These are phyloP conservation scores for Gracilaria vermiculophylla DNA, from an alignment of 23 red algal genomes.

Conservation along the genomic window DNA sequence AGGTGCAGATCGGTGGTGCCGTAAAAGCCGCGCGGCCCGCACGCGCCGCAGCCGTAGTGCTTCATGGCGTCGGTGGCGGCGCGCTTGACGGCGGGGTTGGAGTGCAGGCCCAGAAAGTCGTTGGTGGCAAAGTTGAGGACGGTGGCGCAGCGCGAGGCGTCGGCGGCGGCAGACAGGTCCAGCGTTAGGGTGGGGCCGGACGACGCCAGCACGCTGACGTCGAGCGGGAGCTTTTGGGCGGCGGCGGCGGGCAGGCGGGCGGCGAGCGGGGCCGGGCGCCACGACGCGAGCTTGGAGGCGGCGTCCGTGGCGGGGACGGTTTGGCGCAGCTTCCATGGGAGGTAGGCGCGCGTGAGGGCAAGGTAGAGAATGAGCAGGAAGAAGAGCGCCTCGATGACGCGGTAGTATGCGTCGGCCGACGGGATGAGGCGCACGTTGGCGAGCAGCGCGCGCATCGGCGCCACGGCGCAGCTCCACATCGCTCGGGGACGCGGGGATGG, in stretches of 20 bases:
- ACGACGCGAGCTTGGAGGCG: slow-evolving; percentile 38
- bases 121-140: slow-evolving; percentile 68
- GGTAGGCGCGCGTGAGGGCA: slow-evolving; percentile 60
- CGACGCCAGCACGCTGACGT: slow-evolving; percentile 5
- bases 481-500: background rate
- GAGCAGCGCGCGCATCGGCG: background rate
- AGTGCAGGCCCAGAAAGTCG: slow-evolving; percentile 71
- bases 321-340: slow-evolving; percentile 30
- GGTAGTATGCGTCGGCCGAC: slow-evolving; percentile 45
- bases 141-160: background rate
- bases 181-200: background rate
- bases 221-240: background rate
- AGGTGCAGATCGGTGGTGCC: slow-evolving; percentile 89
- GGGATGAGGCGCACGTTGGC: background rate
- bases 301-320: slow-evolving; percentile 11
- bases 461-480: background rate
- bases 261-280: slow-evolving; percentile 46
- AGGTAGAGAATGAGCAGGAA: slow-evolving; percentile 62
- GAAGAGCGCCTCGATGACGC: slow-evolving; percentile 63
- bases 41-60: slow-evolving; percentile 79
- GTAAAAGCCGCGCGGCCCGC: slow-evolving; percentile 97
- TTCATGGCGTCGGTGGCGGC: slow-evolving; percentile 48
- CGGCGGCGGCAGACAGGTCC: background rate
- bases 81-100: slow-evolving; percentile 30
- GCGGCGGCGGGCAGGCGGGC: background rate